Evolutionary conservation across 1,284 basidiomycete species (phyloP).

Genomic region (Cryptococcus sp.): DNA sequence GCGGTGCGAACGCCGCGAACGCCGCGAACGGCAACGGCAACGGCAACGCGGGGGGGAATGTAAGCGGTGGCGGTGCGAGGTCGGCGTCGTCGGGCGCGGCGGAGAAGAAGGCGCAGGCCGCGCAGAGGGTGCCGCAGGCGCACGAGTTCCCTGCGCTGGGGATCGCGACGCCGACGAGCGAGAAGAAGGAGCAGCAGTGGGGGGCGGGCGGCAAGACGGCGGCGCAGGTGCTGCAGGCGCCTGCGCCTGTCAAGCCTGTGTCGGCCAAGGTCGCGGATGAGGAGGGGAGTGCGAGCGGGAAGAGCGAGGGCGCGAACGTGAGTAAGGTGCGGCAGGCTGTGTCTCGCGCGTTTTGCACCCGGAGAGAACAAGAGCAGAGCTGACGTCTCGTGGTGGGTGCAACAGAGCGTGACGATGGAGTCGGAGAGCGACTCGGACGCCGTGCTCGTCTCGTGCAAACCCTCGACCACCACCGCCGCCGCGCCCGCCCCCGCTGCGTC

Average conservation of each 20-base stretch:
- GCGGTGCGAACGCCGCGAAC: conserved; percentile 8
- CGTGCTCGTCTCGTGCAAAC: conserved; percentile 47
- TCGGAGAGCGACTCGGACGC: conserved; percentile 47
- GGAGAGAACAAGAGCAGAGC: too few relatives aligned
- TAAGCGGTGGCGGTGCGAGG: not conserved
- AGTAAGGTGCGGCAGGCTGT: conserved; percentile 1
- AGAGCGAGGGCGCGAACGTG: conserved; percentile 21
- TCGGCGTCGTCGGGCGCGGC: conserved; percentile 8
- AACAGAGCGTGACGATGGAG: conserved; percentile 43
- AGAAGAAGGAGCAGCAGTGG: conserved; percentile 34
- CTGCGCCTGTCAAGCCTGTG: conserved; percentile 43
- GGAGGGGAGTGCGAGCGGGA: conserved; percentile 19
- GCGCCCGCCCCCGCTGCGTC: conserved; percentile 5
- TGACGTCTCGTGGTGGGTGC: not conserved
- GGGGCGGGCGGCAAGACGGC: conserved; percentile 42
- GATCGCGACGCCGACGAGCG: conserved; percentile 25
- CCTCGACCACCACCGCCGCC: conserved; percentile 21
- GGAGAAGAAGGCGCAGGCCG: conserved; percentile 5
- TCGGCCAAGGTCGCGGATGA: conserved; percentile 23
- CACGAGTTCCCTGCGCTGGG: conserved; percentile 51
- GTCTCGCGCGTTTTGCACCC: too few relatives aligned
- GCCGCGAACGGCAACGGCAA: conserved; percentile 14
- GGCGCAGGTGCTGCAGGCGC: conserved; percentile 48
- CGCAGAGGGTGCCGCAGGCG: conserved; percentile 46
- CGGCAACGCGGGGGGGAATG: too few relatives aligned